phyloP scores from a whole-genome alignment of 495 filamentous ascomycete genomes.

The Neurospora discreta region DNA sequence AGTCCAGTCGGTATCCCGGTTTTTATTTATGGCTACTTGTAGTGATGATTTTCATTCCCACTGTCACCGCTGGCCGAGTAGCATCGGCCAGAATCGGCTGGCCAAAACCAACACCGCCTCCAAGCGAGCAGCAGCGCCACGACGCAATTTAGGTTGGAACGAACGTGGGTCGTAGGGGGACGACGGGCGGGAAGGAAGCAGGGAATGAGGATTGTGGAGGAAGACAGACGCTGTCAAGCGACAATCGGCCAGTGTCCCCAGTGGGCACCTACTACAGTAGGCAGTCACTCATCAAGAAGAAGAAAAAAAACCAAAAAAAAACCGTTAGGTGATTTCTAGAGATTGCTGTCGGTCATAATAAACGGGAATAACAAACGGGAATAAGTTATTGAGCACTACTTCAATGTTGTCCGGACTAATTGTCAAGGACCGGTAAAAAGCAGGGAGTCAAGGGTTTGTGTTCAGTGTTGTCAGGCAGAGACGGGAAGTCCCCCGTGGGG shows the following conservation, averaged over 20 bases:
- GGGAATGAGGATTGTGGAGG: background rate
- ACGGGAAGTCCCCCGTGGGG: background rate
- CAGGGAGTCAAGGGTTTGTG: background rate
- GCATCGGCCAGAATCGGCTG: background rate
- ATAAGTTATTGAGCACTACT: background rate
- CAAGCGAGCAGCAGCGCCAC: background rate
- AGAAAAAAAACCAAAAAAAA: too few relatives aligned
- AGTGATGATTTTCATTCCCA: background rate
- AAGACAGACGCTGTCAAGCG: background rate
- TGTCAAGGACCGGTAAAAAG: background rate
- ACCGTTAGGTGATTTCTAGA: background rate
- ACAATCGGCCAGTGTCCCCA: background rate
- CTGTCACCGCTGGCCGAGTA: background rate
- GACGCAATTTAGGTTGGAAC: background rate
- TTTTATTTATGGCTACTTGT: background rate
- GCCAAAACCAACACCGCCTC: background rate
- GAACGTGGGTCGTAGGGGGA: background rate
- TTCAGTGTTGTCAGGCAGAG: background rate
- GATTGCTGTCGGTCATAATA: background rate
- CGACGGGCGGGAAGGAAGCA: background rate
- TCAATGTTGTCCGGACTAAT: background rate
- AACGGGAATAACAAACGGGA: background rate
- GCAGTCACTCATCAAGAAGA: background rate
- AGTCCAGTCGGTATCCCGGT: background rate
- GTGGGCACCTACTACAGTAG: background rate